phyloP scores from a whole-genome alignment of 2,329 filamentous ascomycete genomes.

The Decorospora gaudefroyi region DNA sequence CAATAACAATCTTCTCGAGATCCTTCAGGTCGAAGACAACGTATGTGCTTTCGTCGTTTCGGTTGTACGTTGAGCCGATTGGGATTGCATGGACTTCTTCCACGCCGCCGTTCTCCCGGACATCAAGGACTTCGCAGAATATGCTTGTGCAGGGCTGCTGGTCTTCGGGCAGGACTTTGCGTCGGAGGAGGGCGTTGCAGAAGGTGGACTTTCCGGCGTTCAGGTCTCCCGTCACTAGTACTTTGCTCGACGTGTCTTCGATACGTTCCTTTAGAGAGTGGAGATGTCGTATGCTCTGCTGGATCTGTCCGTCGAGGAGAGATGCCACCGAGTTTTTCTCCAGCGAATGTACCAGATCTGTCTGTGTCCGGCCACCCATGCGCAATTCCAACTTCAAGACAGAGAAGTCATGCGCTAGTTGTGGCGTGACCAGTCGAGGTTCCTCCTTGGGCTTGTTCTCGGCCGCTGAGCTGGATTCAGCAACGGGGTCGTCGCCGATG shows the following conservation, averaged over 20 bases:
- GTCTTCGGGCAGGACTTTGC: slow-evolving; percentile 92
- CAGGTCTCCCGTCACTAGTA: slow-evolving; percentile 90
- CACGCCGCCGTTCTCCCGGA: slow-evolving; percentile 83
- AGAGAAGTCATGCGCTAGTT: slow-evolving; percentile 95
- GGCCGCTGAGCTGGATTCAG: slow-evolving; percentile 75
- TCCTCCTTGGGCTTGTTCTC: slow-evolving; percentile 66
- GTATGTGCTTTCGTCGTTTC: slow-evolving; percentile 92
- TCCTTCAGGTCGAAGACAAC: slow-evolving; percentile 79
- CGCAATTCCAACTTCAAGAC: slow-evolving; percentile 94
- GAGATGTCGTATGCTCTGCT: slow-evolving; percentile 89
- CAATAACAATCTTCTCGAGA: slow-evolving; percentile 85
- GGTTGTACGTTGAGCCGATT: slow-evolving; percentile 76
- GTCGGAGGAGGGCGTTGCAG: slow-evolving; percentile 91
- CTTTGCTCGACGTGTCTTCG: slow-evolving; percentile 96
- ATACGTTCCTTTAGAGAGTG: slow-evolving; percentile 87
- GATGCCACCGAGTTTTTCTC: slow-evolving; percentile 91
- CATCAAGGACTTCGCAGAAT: slow-evolving; percentile 95
- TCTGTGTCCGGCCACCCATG: slow-evolving; percentile 80
- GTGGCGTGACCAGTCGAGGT: slow-evolving; percentile 83
- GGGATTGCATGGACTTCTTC: slow-evolving; percentile 97
- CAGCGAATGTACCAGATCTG: slow-evolving; percentile 89
- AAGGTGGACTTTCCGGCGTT: slow-evolving; percentile 99
- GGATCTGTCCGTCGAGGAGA: slow-evolving; percentile 90
- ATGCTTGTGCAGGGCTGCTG: slow-evolving; percentile 98
- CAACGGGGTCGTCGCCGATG: slow-evolving; percentile 59